Conservation (phyloP, 1,284 basidiomycete species). For the Leccinum subrobustum region DNA sequence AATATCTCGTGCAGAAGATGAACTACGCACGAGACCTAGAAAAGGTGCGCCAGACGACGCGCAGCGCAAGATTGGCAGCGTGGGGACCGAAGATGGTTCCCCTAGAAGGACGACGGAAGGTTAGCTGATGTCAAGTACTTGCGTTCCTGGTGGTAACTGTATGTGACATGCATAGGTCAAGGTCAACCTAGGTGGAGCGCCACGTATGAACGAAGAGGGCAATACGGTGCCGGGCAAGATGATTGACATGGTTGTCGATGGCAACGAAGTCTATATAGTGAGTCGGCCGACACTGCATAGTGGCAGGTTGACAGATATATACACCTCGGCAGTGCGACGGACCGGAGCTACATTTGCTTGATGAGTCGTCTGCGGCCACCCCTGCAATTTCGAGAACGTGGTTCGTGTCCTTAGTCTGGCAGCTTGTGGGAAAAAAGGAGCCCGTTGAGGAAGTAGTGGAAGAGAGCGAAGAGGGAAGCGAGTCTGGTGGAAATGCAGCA, state of each 20-base stretch:
- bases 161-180: constrained; percentile 49
- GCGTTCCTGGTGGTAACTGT: constrained; percentile 3
- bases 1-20: constrained; percentile 75
- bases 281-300: constrained; percentile 34
- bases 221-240: constrained; percentile 47
- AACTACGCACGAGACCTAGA: constrained; percentile 74
- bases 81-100: constrained; percentile 74
- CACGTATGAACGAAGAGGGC: constrained; percentile 54
- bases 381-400: constrained; percentile 53
- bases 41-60: constrained; percentile 66
- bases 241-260: constrained; percentile 80
- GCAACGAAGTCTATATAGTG: constrained; percentile 68
- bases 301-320: constrained; percentile 12
- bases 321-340: constrained; percentile 41
- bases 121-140: constrained; percentile 28
- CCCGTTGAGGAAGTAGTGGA: neutral
- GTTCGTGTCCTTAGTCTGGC: constrained; percentile 43
- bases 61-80: constrained; percentile 64
- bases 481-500: constrained; percentile 37
- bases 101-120: constrained; percentile 64
- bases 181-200: constrained; percentile 60
- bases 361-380: constrained; percentile 45
- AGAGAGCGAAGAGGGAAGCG: constrained; percentile 21
- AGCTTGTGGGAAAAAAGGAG: constrained; percentile 27
- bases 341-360: constrained; percentile 52